Evolutionary conservation across 192 early-diverging fungal genomes (phyloP).

Genomic region (Coemansia sp.): DNA sequence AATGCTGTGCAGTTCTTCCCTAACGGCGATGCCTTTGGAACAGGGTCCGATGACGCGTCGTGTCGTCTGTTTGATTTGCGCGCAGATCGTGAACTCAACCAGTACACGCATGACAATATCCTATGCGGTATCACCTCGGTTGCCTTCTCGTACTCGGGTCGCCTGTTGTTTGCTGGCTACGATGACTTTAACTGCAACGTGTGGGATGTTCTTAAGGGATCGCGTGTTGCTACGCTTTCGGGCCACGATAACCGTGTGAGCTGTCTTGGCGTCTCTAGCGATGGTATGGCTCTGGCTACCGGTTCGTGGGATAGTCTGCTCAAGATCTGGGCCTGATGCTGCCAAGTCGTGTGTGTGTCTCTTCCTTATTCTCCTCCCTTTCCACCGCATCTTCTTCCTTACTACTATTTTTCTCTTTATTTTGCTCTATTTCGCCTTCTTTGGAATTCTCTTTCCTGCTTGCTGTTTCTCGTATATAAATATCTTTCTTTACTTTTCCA

Average conservation of each 20-base stretch:
- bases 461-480: background rate
- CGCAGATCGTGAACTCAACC: slow-evolving; percentile 96
- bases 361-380: background rate
- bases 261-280: slow-evolving; percentile 93
- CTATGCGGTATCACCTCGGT: slow-evolving; percentile 98
- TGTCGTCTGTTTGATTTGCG: slow-evolving; percentile 97
- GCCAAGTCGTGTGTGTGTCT: background rate
- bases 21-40: slow-evolving; percentile 96
- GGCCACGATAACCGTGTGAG: slow-evolving; percentile 97
- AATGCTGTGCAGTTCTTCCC: slow-evolving; percentile 99
- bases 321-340: slow-evolving; percentile 73
- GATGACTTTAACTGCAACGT: slow-evolving; percentile 99
- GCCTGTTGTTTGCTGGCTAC: slow-evolving; percentile 96
- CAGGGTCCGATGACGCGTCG: slow-evolving; percentile 97
- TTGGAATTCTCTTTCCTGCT: background rate
- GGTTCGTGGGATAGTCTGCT: slow-evolving; percentile 98
- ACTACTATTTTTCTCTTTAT: background rate
- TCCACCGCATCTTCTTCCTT: background rate
- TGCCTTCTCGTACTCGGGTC: slow-evolving; percentile 94
- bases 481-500: no score
- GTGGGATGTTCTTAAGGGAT: slow-evolving; percentile 98
- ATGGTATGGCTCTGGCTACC: slow-evolving; percentile 98
- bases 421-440: background rate
- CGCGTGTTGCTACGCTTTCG: slow-evolving; percentile 88
- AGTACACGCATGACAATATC: slow-evolving; percentile 98